Evolutionary conservation across 371 early-diverging fungal species (phyloP).

Genomic region (Mucor plumbeus): DNA sequence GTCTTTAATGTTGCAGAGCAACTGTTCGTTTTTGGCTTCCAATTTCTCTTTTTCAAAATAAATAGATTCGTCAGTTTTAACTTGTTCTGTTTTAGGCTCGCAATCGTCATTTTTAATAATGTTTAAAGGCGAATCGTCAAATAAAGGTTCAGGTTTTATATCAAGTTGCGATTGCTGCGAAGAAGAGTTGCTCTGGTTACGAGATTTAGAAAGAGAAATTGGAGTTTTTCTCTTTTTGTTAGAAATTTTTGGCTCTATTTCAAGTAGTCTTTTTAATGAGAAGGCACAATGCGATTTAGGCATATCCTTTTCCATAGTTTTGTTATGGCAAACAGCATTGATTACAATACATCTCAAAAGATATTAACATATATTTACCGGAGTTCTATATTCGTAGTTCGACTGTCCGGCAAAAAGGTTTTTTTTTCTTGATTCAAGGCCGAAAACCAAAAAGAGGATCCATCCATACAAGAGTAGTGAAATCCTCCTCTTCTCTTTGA

Average conservation of each 20-base stretch:
- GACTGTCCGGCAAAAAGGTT: conserved; percentile 10
- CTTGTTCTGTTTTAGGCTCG: neutral
- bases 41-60: neutral
- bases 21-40: neutral
- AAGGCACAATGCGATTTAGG: neutral
- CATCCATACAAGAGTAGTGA: neutral
- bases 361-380: neutral
- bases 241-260: neutral
- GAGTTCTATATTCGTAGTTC: conserved; percentile 1
- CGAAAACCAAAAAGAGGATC: conserved; percentile 5
- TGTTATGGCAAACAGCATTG: neutral
- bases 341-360: neutral
- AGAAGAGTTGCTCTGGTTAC: neutral
- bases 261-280: neutral
- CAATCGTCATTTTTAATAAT: neutral
- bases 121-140: neutral
- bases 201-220: neutral
- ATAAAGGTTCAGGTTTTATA: neutral
- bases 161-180: conserved; percentile 2
- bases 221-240: neutral
- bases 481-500: conserved; percentile 38
- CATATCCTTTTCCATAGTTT: neutral
- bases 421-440: conserved; percentile 1
- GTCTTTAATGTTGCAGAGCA: neutral
- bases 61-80: neutral